Conservation (phyloP, 2,329 filamentous ascomycete species). For the Zasmidium cellare region DNA sequence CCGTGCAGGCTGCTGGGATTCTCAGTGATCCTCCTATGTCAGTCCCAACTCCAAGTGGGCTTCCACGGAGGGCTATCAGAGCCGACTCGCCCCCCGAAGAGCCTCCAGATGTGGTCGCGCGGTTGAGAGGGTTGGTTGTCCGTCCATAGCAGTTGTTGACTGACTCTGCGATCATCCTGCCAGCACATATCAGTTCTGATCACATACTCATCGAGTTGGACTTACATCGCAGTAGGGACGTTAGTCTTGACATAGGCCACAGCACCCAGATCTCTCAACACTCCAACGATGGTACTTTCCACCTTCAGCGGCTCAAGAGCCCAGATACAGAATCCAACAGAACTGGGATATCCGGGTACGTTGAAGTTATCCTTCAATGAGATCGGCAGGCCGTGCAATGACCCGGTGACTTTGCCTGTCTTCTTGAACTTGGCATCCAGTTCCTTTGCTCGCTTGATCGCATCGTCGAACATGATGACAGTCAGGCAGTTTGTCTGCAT, state of each 20-base stretch:
- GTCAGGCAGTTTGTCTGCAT: constrained; percentile 60
- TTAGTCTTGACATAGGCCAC: constrained; percentile 72
- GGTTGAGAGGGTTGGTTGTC: constrained; percentile 60
- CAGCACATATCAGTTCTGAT: background rate
- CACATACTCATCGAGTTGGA: no score
- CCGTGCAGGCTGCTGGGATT: constrained; percentile 58
- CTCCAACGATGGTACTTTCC: constrained; percentile 59
- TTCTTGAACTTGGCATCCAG: constrained; percentile 53
- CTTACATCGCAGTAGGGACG: constrained; percentile 61
- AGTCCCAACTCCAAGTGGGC: constrained; percentile 62
- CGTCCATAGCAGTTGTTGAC: constrained; percentile 62
- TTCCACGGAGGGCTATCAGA: constrained; percentile 60
- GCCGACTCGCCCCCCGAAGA: constrained; percentile 68
- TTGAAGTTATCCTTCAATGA: constrained; percentile 73
- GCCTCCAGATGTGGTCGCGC: constrained; percentile 61
- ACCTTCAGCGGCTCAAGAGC: constrained; percentile 58
- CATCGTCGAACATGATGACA: constrained; percentile 57
- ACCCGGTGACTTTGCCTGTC: constrained; percentile 54
- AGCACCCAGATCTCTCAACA: constrained; percentile 62
- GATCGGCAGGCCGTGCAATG: constrained; percentile 67
- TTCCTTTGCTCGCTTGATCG: constrained; percentile 51
- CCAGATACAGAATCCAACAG: constrained; percentile 64
- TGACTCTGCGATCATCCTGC: constrained; percentile 63
- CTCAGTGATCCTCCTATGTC: constrained; percentile 63
- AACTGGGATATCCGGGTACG: constrained; percentile 59